phyloP scores from a whole-genome alignment of 2,329 filamentous ascomycete genomes.

The Botrytis cinerea region DNA sequence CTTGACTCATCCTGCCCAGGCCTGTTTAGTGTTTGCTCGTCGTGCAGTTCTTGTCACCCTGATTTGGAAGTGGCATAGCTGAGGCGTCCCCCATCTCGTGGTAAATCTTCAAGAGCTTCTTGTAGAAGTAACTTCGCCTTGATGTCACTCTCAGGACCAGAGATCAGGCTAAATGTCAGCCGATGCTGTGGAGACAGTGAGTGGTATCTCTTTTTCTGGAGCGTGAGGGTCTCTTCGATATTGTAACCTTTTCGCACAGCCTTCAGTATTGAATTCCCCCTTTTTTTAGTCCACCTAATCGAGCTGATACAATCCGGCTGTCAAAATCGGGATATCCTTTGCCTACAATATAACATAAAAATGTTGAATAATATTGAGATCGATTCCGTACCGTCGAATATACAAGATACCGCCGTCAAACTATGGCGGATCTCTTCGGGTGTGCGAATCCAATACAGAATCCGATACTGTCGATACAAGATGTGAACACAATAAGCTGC shows the following conservation, averaged over 20 bases:
- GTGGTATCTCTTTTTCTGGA: not conserved
- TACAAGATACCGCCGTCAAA: too few relatives aligned
- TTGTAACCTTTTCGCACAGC: not conserved
- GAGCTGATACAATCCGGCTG: not conserved
- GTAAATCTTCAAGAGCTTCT: conserved; percentile 73
- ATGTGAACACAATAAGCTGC: too few relatives aligned
- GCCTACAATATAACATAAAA: not conserved
- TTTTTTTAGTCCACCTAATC: not conserved
- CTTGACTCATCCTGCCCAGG: not conserved
- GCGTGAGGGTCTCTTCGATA: not conserved
- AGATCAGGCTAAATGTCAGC: not conserved
- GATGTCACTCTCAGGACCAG: not conserved
- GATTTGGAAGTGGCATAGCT: conserved; percentile 83
- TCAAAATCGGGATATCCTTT: not conserved
- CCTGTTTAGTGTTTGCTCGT: not conserved
- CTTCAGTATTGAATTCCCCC: not conserved
- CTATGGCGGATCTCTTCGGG: too few relatives aligned
- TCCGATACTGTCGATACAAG: too few relatives aligned
- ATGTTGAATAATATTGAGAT: too few relatives aligned
- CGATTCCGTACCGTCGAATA: too few relatives aligned
- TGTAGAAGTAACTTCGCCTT: not conserved
- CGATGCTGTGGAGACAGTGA: not conserved
- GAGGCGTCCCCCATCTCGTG: conserved; percentile 79
- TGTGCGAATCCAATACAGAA: too few relatives aligned
- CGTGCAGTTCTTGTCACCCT: conserved; percentile 71